These are phyloP conservation scores for Mrakia frigida DNA, from an alignment of 768 basidiomycete species.

Conservation along the genomic window DNA sequence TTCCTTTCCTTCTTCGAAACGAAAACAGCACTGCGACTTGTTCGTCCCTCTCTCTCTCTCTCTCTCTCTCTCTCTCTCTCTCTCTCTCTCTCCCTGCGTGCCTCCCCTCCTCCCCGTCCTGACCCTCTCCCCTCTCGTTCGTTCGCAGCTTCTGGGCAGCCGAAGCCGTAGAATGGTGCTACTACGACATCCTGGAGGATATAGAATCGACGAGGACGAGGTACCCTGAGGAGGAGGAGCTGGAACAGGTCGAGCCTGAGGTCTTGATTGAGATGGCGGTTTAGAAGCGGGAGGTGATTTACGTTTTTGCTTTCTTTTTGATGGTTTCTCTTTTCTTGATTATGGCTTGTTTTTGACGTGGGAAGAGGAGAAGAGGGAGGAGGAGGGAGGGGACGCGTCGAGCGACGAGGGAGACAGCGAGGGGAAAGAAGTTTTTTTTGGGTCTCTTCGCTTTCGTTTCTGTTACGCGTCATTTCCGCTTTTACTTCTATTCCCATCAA, in stretches of 20 bases:
- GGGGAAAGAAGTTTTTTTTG: not conserved
- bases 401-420: no score
- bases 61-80: not conserved
- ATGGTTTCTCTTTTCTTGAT: not conserved
- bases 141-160: conserved; percentile 45
- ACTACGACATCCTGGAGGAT: conserved; percentile 42
- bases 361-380: not conserved
- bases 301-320: not conserved
- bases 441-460: not conserved
- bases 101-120: not conserved
- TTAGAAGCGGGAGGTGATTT: not conserved
- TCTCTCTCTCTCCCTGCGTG: not conserved
- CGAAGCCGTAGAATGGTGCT: conserved; percentile 51
- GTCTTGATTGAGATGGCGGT: not conserved
- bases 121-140: not conserved
- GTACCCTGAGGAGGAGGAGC: conserved; percentile 42
- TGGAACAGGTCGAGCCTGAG: no score
- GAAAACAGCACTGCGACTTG: conserved; percentile 25
- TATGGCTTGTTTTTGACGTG: not conserved
- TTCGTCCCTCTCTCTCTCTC: not conserved
- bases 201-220: conserved; percentile 47
- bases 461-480: not conserved
- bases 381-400: no score
- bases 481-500: not conserved
- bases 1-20: not conserved